Evolutionary conservation across 140 eudicot species (phyloP), one percentile per base, ranked within the genome.

Genomic region (Ambrosia hybrid): DNA sequence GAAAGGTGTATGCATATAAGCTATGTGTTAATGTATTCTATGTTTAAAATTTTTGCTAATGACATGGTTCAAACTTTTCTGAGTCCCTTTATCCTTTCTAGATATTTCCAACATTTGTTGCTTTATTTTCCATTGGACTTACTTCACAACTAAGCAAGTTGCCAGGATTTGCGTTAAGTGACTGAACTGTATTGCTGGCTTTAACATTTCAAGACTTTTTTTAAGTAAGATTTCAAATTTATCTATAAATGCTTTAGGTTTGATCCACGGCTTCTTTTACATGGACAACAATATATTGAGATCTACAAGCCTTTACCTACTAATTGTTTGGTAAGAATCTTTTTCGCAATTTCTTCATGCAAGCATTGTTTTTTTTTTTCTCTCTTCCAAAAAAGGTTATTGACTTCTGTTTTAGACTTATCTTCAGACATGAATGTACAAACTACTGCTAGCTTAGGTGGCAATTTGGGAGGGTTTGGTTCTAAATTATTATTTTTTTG

Each of bases 31-130:
- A 21, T 21, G 26, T 21, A 21, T 21, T 21, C 26, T 21, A 21
- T 21, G 26, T 21, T 21, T 21, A 21, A 21, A 21, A 21, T 21
- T 21, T 21, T 21, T 21, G 26, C 26, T 21, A 16, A 39, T 6
- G 3, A 30, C 34, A n/a, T 73, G 37, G 13, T 56, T 33, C 7
- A 14, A 55, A 11, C 26, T 0, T 3, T 68, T 36, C 21, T 72
- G 34, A 53, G 51, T 21, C 58, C 62, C 33, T 39, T 49, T 83
- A 48, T 58, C 9, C 12, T 51, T 71, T 65, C 46, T 82, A 93
- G 98, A 97, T 93, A 46, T 84, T 90, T 84, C 98, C 98, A 68
- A 93, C 98, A 51, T 93, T 93, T 82, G 85, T 91, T 61, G 90
- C 96, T 49, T 55, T 93, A 65, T 85, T 87, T 67, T 48, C 88